phyloP scores from a whole-genome alignment of 2,329 filamentous ascomycete species.

The Phyllosticta capitalensis region DNA sequence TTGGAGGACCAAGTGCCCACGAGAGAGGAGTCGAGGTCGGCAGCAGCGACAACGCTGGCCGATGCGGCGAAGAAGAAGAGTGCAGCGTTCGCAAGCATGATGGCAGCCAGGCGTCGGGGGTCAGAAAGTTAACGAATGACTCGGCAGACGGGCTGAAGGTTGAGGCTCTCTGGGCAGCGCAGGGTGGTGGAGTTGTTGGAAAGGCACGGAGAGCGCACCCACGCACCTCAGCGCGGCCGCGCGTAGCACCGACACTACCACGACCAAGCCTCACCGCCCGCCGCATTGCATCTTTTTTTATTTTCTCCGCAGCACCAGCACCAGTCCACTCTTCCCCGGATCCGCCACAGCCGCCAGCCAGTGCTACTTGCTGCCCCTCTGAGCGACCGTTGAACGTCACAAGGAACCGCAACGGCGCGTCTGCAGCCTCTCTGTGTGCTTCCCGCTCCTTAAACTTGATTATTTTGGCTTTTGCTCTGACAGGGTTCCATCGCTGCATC shows the following conservation, averaged over 20 bases:
- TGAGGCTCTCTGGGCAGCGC: not conserved
- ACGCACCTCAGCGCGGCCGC: not conserved
- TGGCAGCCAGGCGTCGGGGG: not conserved
- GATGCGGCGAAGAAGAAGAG: constrained; percentile 15
- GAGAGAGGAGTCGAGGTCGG: constrained; percentile 37
- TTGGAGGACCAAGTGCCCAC: constrained; percentile 68
- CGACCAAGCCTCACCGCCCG: not conserved
- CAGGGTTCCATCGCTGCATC: not conserved
- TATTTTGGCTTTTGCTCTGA: not conserved
- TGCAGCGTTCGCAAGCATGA: constrained; percentile 3
- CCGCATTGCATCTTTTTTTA: not conserved
- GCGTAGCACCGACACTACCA: not conserved
- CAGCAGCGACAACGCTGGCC: constrained; percentile 30
- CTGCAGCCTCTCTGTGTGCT: not conserved
- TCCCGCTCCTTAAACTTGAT: not conserved
- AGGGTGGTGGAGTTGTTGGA: constrained; percentile 1
- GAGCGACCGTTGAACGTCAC: not conserved
- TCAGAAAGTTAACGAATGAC: constrained; percentile 11
- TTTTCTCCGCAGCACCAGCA: not conserved
- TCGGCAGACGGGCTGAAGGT: not conserved
- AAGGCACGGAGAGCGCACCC: not conserved
- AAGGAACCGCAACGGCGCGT: not conserved
- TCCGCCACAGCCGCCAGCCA: not conserved
- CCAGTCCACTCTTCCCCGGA: not conserved
- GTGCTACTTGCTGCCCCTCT: not conserved